These are phyloP conservation scores for Phytopythium litorale DNA, from an alignment of 352 stramenopile species.

Conservation along the genomic window DNA sequence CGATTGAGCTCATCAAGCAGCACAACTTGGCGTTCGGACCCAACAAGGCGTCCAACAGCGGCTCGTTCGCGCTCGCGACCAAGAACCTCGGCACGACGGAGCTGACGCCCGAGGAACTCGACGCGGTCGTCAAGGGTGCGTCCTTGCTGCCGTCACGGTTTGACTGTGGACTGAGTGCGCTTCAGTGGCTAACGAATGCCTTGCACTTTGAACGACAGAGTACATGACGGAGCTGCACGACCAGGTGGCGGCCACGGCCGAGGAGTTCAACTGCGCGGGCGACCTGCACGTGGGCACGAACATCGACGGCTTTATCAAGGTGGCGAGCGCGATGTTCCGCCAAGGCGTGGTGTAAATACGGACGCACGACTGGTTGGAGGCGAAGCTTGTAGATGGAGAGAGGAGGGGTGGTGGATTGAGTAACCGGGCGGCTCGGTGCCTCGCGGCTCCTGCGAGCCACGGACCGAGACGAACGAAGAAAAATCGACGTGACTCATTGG, in stretches of 20 bases:
- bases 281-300: constrained; percentile 90
- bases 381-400: neutral
- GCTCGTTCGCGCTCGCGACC: constrained; percentile 66
- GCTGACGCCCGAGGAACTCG: constrained; percentile 55
- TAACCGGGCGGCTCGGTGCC: neutral
- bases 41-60: constrained; percentile 84
- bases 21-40: constrained; percentile 78
- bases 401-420: neutral
- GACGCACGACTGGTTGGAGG: neutral
- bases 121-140: constrained; percentile 70
- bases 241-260: constrained; percentile 57
- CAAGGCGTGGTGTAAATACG: constrained; percentile 93
- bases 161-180: neutral
- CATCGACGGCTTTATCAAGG: constrained; percentile 96
- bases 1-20: constrained; percentile 81
- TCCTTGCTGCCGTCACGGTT: neutral
- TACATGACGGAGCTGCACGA: constrained; percentile 81
- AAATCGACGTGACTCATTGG: neutral
- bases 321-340: constrained; percentile 96
- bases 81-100: constrained; percentile 53
- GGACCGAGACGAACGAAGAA: neutral
- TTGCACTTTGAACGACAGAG: constrained; percentile 28
- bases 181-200: neutral
- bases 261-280: constrained; percentile 73
- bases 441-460: neutral